Evolutionary conservation across 305 asterid genomes (phyloP).

Genomic region (Coffea humblotiana): DNA sequence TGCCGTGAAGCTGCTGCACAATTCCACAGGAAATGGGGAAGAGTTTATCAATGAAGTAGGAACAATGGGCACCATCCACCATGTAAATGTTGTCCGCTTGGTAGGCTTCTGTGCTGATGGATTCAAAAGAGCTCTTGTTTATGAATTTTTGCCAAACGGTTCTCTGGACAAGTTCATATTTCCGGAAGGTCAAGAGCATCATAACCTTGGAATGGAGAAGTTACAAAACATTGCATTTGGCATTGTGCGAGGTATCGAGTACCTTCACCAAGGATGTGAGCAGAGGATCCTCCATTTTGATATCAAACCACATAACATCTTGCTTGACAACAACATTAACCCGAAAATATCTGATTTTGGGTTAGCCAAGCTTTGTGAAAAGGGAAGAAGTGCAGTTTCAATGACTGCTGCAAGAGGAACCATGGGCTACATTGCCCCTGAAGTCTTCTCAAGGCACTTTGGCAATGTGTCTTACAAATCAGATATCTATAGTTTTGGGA

Average conservation of each 20-base stretch:
- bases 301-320: conserved; percentile 25
- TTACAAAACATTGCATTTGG: conserved; percentile 36
- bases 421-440: conserved; percentile 27
- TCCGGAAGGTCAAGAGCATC: conserved; percentile 2
- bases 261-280: conserved; percentile 43
- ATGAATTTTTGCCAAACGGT: conserved; percentile 36
- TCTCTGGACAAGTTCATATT: conserved; percentile 41
- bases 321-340: conserved; percentile 18
- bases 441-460: conserved; percentile 26
- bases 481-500: conserved; percentile 31
- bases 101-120: conserved; percentile 50
- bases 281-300: conserved; percentile 31
- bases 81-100: conserved; percentile 42
- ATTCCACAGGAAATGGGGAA: conserved; percentile 35
- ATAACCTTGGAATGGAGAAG: conserved; percentile 25
- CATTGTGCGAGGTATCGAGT: conserved; percentile 42
- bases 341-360: conserved; percentile 25
- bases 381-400: conserved; percentile 18
- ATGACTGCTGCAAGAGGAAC: conserved; percentile 32
- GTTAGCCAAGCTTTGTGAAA: conserved; percentile 15
- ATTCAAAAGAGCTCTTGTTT: conserved; percentile 30
- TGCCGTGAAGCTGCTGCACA: conserved; percentile 41
- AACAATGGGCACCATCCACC: conserved; percentile 43
- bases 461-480: conserved; percentile 24
- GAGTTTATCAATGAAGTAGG: conserved; percentile 45